A percentile compares a stretch with the other conserved stretches of the same genome.
Conservation (phyloP, 306 rosid species). For the Cicer pinnatifidum region DNA sequence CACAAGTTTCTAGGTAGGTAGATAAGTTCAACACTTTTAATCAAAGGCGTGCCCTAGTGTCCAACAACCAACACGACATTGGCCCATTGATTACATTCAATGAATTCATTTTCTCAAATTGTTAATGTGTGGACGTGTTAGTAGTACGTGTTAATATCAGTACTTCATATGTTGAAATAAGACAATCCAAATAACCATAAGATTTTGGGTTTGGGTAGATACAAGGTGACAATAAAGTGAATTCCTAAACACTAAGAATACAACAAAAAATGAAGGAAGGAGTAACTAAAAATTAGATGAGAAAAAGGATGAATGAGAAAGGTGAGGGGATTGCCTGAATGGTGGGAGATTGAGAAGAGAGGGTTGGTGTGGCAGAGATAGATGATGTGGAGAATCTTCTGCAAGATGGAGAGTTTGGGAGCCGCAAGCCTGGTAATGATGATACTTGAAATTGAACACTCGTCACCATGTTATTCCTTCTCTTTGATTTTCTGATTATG, state of each 20-base stretch:
- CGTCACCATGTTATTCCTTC: constrained; percentile 40
- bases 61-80: too few species aligned
- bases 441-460: constrained; percentile 61
- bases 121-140: too few species aligned
- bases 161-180: too few species aligned
- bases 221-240: constrained; percentile 14
- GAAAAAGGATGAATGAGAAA: constrained; percentile 16
- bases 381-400: constrained; percentile 49
- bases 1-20: too few species aligned
- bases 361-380: constrained; percentile 55
- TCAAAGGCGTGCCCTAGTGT: too few species aligned
- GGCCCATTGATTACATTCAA: too few species aligned
- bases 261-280: not conserved
- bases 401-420: constrained; percentile 50
- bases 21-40: too few species aligned
- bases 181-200: too few species aligned
- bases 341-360: constrained; percentile 62
- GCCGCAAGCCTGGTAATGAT: constrained; percentile 45
- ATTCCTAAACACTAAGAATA: not conserved
- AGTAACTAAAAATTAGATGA: not conserved
- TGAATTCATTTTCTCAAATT: too few species aligned
- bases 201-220: not conserved
- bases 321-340: constrained; percentile 56
- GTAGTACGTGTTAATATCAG: too few species aligned
- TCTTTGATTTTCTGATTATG: not conserved